Evolutionary conservation across 768 basidiomycete genomes (phyloP).

Genomic region (Termitomyces sp.): DNA sequence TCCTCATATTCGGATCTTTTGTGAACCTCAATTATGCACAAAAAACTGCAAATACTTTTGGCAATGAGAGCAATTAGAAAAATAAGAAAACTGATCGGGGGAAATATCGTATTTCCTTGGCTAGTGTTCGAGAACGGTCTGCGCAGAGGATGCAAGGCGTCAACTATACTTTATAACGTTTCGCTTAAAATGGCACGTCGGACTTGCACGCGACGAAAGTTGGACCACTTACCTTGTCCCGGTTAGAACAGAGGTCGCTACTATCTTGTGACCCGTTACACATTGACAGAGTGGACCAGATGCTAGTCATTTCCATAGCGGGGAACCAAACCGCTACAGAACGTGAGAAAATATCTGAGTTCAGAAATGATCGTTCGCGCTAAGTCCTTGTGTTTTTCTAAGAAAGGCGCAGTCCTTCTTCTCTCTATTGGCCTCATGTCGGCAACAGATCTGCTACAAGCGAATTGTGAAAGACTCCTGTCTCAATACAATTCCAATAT

Average conservation of each 20-base stretch:
- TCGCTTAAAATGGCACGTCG: too few relatives aligned
- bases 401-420: background rate
- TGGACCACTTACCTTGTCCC: too few relatives aligned
- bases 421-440: conserved; percentile 3
- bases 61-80: background rate
- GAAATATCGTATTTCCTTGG: background rate
- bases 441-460: conserved; percentile 33
- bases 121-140: too few relatives aligned
- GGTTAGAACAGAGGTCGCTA: too few relatives aligned
- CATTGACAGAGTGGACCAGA: too few relatives aligned
- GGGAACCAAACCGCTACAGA: background rate
- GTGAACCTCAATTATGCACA: background rate
- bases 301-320: too few relatives aligned
- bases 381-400: background rate
- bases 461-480: conserved; percentile 43
- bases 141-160: background rate
- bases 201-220: too few relatives aligned
- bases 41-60: background rate
- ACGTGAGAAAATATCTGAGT: background rate
- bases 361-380: background rate
- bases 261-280: too few relatives aligned
- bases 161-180: too few relatives aligned
- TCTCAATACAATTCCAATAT: conserved; percentile 47
- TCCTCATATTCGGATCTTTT: background rate
- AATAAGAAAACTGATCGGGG: background rate